Evolutionary conservation across 2,329 filamentous ascomycete genomes (phyloP).

Genomic region (Berkeleyomyces rouxiae): DNA sequence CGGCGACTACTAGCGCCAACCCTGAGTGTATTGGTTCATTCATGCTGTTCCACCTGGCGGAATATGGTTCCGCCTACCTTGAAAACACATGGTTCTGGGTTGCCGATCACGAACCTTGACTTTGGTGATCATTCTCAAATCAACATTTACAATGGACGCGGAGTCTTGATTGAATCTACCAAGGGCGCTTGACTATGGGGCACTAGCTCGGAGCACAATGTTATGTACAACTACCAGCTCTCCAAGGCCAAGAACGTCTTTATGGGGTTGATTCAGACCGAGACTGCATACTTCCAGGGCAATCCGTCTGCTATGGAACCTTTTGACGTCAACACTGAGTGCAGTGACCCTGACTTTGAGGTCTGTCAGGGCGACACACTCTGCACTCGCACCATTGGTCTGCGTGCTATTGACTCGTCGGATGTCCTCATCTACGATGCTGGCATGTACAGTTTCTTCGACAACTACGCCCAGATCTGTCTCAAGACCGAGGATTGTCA

Average conservation of each 20-base stretch:
- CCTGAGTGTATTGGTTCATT: constrained; percentile 58
- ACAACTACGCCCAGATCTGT: constrained; percentile 62
- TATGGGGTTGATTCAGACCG: constrained; percentile 71
- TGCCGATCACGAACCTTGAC: constrained; percentile 79
- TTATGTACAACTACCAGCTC: constrained; percentile 74
- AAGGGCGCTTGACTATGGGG: constrained; percentile 67
- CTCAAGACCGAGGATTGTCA: constrained; percentile 56
- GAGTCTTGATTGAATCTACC: constrained; percentile 59
- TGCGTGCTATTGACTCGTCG: constrained; percentile 50
- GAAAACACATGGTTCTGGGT: constrained; percentile 90
- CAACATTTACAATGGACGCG: constrained; percentile 76
- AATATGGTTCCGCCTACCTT: constrained; percentile 52
- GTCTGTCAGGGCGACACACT: constrained; percentile 28
- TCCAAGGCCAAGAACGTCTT: constrained; percentile 61
- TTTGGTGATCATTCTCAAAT: constrained; percentile 56
- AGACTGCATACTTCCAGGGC: constrained; percentile 77
- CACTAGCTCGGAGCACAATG: constrained; percentile 51
- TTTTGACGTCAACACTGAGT: constrained; percentile 41
- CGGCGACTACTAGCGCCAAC: constrained; percentile 42
- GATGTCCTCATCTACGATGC: constrained; percentile 55
- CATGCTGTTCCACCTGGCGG: constrained; percentile 48
- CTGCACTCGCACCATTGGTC: constrained; percentile 63
- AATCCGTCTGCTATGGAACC: constrained; percentile 58
- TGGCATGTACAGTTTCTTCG: constrained; percentile 68
- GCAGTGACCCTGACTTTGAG: constrained; percentile 52